phyloP scores from a whole-genome alignment of 2,329 filamentous ascomycete species.

The Phoma sp. region DNA sequence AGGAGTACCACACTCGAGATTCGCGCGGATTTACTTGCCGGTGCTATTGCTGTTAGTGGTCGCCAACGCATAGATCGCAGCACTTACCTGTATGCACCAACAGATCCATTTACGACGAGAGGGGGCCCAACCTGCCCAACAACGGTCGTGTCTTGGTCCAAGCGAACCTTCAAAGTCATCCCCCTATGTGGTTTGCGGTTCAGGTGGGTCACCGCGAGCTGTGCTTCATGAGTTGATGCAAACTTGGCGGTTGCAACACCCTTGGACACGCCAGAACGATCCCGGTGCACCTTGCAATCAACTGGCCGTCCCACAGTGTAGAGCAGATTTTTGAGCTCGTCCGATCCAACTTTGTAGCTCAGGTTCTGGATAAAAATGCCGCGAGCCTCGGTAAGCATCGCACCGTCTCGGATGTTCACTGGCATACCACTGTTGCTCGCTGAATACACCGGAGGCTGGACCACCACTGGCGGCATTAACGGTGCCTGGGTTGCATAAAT shows the following conservation, averaged over 20 bases:
- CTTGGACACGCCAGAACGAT: slow-evolving; percentile 38
- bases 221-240: slow-evolving; percentile 39
- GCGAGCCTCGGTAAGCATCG: slow-evolving; percentile 46
- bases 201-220: slow-evolving; percentile 36
- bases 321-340: slow-evolving; percentile 39
- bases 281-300: slow-evolving; percentile 35
- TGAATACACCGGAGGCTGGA: slow-evolving; percentile 37
- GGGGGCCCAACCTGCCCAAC: slow-evolving; percentile 40
- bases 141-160: slow-evolving; percentile 45
- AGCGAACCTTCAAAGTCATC: slow-evolving; percentile 42
- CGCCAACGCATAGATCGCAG: background rate
- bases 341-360: slow-evolving; percentile 34
- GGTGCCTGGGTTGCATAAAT: slow-evolving; percentile 29
- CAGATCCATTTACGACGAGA: slow-evolving; percentile 17
- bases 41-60: slow-evolving; percentile 11
- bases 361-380: slow-evolving; percentile 48
- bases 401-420: slow-evolving; percentile 48
- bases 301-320: slow-evolving; percentile 34
- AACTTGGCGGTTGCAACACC: slow-evolving; percentile 46
- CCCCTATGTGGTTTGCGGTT: slow-evolving; percentile 40
- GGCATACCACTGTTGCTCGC: slow-evolving; percentile 43
- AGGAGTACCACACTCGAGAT: background rate
- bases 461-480: slow-evolving; percentile 14
- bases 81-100: slow-evolving; percentile 15
- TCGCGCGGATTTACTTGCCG: background rate